phyloP scores from a whole-genome alignment of 2,329 filamentous ascomycete genomes.

The Arthrobotrys megalospora region DNA sequence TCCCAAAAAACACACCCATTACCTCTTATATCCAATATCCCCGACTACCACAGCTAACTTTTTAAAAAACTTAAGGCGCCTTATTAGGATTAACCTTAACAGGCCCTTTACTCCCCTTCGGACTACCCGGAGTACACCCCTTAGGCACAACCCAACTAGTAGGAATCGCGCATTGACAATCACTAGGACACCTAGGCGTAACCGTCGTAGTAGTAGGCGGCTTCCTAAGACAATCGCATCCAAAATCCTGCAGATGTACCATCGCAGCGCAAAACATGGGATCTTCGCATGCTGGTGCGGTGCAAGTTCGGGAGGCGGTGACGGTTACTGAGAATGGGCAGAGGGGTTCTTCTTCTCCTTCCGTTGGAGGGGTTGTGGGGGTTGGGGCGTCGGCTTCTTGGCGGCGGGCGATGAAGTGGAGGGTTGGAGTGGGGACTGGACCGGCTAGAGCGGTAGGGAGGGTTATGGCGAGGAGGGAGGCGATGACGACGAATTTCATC shows the following conservation, averaged over 20 bases:
- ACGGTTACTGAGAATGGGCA: slow-evolving; percentile 44
- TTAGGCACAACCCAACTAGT: slow-evolving; percentile 32
- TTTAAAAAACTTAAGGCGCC: background rate
- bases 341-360: background rate
- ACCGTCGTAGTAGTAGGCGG: slow-evolving; percentile 36
- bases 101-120: slow-evolving; percentile 15
- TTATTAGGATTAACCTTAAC: slow-evolving; percentile 15
- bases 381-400: slow-evolving; percentile 2
- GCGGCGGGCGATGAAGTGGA: background rate
- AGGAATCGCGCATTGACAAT: slow-evolving; percentile 44
- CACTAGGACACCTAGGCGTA: slow-evolving; percentile 36
- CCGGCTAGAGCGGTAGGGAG: slow-evolving; percentile 10
- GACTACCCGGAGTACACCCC: background rate
- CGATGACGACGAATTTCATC: slow-evolving; percentile 33
- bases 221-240: slow-evolving; percentile 37
- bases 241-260: slow-evolving; percentile 14
- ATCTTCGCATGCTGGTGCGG: slow-evolving; percentile 31
- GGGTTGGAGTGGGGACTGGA: slow-evolving; percentile 24
- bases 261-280: slow-evolving; percentile 45
- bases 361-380: slow-evolving; percentile 1
- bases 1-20: background rate
- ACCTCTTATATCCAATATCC: too few relatives aligned
- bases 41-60: background rate
- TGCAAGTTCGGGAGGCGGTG: slow-evolving; percentile 35
- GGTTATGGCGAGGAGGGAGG: background rate